Evolutionary conservation across 129 eudicot species (phyloP).

Genomic region (Ambrosia trifida): DNA sequence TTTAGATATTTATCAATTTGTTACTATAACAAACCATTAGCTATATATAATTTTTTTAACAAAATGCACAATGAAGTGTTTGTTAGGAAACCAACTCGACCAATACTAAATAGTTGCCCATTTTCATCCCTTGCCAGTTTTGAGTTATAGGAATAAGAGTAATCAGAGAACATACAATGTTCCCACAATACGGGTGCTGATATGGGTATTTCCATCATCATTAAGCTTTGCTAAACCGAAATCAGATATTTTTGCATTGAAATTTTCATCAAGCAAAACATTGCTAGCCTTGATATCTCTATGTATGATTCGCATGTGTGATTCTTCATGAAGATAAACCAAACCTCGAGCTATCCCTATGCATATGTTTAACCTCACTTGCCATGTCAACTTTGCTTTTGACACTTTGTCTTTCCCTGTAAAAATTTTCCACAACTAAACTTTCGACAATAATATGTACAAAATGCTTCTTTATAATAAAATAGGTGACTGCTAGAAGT

Average conservation of each 20-base stretch:
- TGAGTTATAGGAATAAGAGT: not conserved
- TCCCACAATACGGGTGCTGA: slow-evolving; percentile 76
- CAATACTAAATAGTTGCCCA: not conserved
- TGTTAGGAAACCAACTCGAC: not conserved
- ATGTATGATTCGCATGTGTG: too few species aligned
- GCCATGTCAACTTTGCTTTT: slow-evolving; percentile 63
- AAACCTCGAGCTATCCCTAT: slow-evolving; percentile 73
- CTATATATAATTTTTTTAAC: not conserved
- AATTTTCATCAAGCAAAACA: slow-evolving; percentile 69
- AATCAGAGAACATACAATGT: slow-evolving; percentile 53
- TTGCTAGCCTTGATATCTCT: too few species aligned
- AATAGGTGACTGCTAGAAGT: not conserved
- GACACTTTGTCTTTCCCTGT: slow-evolving; percentile 48
- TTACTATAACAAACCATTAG: too few species aligned
- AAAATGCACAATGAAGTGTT: not conserved
- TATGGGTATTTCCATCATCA: slow-evolving; percentile 73
- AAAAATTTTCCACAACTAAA: not conserved
- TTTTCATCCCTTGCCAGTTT: not conserved
- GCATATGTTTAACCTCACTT: slow-evolving; percentile 65
- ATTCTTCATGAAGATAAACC: slow-evolving; percentile 78
- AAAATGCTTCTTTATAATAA: not conserved
- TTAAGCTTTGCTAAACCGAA: slow-evolving; percentile 78
- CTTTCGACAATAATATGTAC: not conserved
- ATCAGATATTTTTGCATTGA: slow-evolving; percentile 76
- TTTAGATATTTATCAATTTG: not conserved